Evolutionary conservation across 2,329 filamentous ascomycete genomes (phyloP), one percentile per base, ranked within the genome.

Genomic region (Fusarium lyarnte): DNA sequence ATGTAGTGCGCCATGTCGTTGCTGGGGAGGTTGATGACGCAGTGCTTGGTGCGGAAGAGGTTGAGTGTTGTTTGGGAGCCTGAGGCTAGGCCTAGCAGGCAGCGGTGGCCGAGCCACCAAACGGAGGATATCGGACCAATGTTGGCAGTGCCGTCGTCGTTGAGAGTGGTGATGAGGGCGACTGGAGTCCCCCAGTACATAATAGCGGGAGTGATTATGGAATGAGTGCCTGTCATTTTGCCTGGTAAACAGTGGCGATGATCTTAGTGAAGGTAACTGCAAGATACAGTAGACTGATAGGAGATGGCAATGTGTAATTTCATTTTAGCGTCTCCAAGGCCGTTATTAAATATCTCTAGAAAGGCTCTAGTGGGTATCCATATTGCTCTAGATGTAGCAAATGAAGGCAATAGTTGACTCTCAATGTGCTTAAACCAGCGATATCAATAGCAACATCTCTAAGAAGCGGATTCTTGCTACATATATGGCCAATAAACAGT

Each of bases 371-470:
- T 19, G 1, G 21, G n/a, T 27, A 38, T 27, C 13, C 23, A n/a
- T 17, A 5, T 39, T 52, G 49, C 49, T 38, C 6, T 27, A 0
- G 9, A 38, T 13, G 14, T 52, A 52, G 7, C 33, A 2, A 52
- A 27, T 17, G 8, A 10, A 0, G 21, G 3, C 0, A 0, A 1
- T 1, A n/a, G 7, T 3, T 5, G 5, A n/a, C 13, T 2, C 7
- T 1, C 1, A 4, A 14, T 5, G 2, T 2, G 3, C 3, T 8
- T 17, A 13, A 5, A 17, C 23, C 7, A 9, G 49, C 13, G 3
- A 53, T 25, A 27, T 27, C 49, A n/a, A 0, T 27, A 39, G 49
- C 33, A 53, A 53, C 11, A 5, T 5, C 13, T 38, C 11, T 2
- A 6, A n/a, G 23, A 38, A 38, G 33, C 23, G 23, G 49, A n/a